phyloP scores from a whole-genome alignment of 164 flowering plant species.

The Stephania japonica region DNA sequence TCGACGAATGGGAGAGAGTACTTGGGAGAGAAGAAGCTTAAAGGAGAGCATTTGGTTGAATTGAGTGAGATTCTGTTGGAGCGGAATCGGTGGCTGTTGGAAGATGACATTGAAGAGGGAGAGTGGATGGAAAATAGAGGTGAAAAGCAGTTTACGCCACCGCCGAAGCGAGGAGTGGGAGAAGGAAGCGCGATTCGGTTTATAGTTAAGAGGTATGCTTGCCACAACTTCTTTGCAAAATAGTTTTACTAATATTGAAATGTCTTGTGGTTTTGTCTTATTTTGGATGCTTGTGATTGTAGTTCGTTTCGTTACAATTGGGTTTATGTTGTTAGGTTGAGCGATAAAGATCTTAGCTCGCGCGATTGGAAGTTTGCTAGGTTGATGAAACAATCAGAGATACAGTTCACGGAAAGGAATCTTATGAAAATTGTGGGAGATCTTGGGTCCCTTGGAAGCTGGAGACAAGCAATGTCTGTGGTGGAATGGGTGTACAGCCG shows the following conservation, averaged over 20 bases:
- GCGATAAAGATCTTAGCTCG: conserved; percentile 35
- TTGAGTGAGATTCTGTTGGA: conserved; percentile 51
- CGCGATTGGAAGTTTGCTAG: conserved; percentile 81
- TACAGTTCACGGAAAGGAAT: conserved; percentile 67
- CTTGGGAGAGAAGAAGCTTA: conserved; percentile 42
- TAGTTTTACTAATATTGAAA: neutral
- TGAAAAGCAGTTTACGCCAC: conserved; percentile 14
- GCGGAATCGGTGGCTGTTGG: conserved; percentile 55
- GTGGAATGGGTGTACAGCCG: conserved; percentile 72
- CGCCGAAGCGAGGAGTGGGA: conserved; percentile 27
- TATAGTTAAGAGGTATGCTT: conserved; percentile 61
- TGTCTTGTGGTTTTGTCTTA: neutral
- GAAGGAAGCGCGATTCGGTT: conserved; percentile 49
- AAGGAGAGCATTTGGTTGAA: conserved; percentile 54
- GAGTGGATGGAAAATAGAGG: conserved; percentile 18
- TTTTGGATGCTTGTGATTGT: neutral
- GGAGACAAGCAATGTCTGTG: conserved; percentile 74
- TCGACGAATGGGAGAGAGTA: conserved; percentile 36
- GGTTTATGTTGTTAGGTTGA: conserved; percentile 39
- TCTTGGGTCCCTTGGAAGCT: conserved; percentile 58
- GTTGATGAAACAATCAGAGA: conserved; percentile 71
- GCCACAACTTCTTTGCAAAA: no score
- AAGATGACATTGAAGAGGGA: conserved; percentile 54
- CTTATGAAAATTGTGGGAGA: conserved; percentile 60
- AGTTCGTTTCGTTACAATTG: neutral